These are phyloP conservation scores for Wickerhamomyces xylosicus DNA, from an alignment of 805 yeast genomes.

Conservation along the genomic window DNA sequence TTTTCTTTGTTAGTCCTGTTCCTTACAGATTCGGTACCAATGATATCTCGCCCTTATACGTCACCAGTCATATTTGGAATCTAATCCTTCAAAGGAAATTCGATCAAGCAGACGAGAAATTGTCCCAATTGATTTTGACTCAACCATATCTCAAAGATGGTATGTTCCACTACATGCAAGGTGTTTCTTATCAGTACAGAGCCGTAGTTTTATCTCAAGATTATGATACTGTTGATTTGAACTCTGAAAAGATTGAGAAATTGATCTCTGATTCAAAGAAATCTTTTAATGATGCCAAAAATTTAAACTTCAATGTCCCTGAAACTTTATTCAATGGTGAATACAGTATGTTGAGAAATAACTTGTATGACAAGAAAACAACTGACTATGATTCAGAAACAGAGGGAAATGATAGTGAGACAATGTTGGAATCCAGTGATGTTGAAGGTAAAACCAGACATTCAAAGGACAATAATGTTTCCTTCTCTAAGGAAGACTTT, in stretches of 20 bases:
- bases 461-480: no score
- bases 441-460: neutral
- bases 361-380: conserved; percentile 2
- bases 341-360: conserved; percentile 5
- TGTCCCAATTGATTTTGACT: conserved; percentile 8
- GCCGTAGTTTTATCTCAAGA: conserved; percentile 5
- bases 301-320: conserved; percentile 9
- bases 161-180: conserved; percentile 15
- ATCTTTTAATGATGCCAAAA: conserved; percentile 9
- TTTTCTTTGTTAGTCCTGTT: neutral
- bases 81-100: conserved; percentile 12
- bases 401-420: neutral
- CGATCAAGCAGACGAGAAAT: conserved; percentile 9
- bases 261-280: conserved; percentile 8
- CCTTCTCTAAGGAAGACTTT: neutral
- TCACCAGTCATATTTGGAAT: conserved; percentile 12
- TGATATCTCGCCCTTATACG: conserved; percentile 7
- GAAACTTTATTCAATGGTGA: conserved; percentile 11
- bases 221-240: neutral
- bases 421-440: neutral
- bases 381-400: neutral
- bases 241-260: conserved; percentile 7
- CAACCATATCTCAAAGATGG: conserved; percentile 16
- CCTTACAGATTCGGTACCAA: conserved; percentile 11
- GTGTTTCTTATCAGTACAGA: conserved; percentile 14